These are phyloP conservation scores for Penicillium bialowiezense DNA, from an alignment of 495 filamentous ascomycete genomes.

Conservation along the genomic window DNA sequence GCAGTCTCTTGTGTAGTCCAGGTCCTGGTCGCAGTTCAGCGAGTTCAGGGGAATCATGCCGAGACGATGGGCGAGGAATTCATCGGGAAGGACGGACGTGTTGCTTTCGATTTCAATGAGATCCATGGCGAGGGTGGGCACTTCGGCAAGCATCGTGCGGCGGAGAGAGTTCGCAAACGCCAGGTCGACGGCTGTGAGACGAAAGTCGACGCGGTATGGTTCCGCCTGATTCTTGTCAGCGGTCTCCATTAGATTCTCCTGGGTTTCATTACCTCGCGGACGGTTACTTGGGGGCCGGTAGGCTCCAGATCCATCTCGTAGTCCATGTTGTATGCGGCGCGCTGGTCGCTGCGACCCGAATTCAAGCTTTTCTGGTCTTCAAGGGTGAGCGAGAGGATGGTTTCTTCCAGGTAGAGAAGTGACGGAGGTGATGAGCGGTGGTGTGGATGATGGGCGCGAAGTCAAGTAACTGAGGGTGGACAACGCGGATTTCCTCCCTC, in stretches of 20 bases:
- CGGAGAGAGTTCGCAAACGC: slow-evolving; percentile 93
- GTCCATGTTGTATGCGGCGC: slow-evolving; percentile 51
- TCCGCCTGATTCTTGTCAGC: slow-evolving; percentile 54
- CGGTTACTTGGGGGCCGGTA: slow-evolving; percentile 65
- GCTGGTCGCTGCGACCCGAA: slow-evolving; percentile 21
- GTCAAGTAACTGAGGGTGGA: slow-evolving; percentile 7
- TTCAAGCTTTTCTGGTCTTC: slow-evolving; percentile 9
- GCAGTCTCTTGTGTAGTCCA: slow-evolving; percentile 91
- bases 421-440: background rate
- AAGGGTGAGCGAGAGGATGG: background rate
- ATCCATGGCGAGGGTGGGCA: slow-evolving; percentile 93
- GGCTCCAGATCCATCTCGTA: slow-evolving; percentile 70
- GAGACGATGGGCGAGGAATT: slow-evolving; percentile 90
- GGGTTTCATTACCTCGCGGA: slow-evolving; percentile 55
- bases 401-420: background rate
- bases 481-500: slow-evolving; percentile 24
- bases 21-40: slow-evolving; percentile 73
- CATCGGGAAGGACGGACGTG: slow-evolving; percentile 91
- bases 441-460: slow-evolving; percentile 5
- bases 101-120: slow-evolving; percentile 90
- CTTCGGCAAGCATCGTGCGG: slow-evolving; percentile 87
- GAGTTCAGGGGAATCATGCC: slow-evolving; percentile 88
- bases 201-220: slow-evolving; percentile 71
- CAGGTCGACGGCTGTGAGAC: slow-evolving; percentile 74
- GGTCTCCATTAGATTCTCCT: background rate